Base-by-base conservation (phyloP, 2,329 filamentous ascomycete genomes). In the Hypoxylon sp. region DNA sequence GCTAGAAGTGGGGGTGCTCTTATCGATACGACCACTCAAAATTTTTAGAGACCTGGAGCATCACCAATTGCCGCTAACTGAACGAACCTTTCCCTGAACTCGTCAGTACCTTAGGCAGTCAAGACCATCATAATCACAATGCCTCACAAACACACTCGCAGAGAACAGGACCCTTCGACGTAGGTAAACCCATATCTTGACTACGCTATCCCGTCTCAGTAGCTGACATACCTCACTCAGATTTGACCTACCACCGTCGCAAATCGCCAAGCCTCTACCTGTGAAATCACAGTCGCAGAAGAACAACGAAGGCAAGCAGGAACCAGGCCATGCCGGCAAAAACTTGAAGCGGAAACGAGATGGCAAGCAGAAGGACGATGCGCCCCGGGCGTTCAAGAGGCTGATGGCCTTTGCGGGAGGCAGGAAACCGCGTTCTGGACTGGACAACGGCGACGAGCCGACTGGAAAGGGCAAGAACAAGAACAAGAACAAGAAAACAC, bases 101-200 rank as follows among this genome's bases (percentile, higher is more conserved):
- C 11, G n/a, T 41, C 19, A 32, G 11, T 10, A 48, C 5, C 1
- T 51, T 48, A 26, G 32, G 39, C 41, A 15, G n/a, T 26, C n/a
- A 20, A 51, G 32, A 39, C 10, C 13, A 17, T 15, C 24, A 15
- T 20, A 43, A 48, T 51, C 66, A 79, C 61, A 32, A 96, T 96
- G 92, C 92, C 92, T 76, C 92, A 94, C 80, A 96, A 96, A 79
- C 92, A 96, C 77, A 94, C 90, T 67, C 85, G 91, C 68, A 86
- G 86, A 58, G 82, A 81, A 10, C 81, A 82, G 52, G 85, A 89
- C 62, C 80, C 81, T 50, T 81, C 81, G 15, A 80, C 81, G 88
- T 89, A 76, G 68, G 81, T 74, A 26, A 32, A 37, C 43, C 6
- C 47, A 48, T 11, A 30, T 61, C 4, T 30, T 46, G 28, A 72